phyloP scores from a whole-genome alignment of 1,284 basidiomycete genomes.

The Heterobasidion irregulare region DNA sequence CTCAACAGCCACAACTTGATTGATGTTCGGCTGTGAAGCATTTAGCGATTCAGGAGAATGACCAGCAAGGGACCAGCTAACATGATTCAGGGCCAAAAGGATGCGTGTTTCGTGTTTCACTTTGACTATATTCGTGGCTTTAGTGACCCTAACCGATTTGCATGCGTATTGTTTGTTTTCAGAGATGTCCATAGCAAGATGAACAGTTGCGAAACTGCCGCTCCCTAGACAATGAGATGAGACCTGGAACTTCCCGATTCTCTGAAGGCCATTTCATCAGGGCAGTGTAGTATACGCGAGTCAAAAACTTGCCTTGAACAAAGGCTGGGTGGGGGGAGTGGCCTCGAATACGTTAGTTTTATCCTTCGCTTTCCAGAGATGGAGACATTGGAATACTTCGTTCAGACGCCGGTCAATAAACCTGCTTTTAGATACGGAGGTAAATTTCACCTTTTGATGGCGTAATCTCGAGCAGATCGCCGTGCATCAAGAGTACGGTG shows the following conservation, averaged over 20 bases:
- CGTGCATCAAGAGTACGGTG: conserved; percentile 65
- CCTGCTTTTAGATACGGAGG: background rate
- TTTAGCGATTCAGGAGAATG: background rate
- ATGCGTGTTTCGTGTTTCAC: conserved; percentile 74
- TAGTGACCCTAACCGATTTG: conserved; percentile 65
- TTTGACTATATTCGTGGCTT: conserved; percentile 45
- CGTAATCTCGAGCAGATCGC: conserved; percentile 61
- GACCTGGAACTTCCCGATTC: conserved; percentile 55
- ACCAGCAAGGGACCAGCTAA: conserved; percentile 22
- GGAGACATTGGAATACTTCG: conserved; percentile 59
- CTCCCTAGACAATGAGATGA: conserved; percentile 70
- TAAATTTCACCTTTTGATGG: conserved; percentile 43
- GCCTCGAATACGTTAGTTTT: conserved; percentile 53
- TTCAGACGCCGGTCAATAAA: background rate
- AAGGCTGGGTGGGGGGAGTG: conserved; percentile 43
- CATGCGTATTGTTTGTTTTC: conserved; percentile 70
- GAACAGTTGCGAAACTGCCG: conserved; percentile 76
- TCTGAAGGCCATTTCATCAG: conserved; percentile 18
- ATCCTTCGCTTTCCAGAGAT: conserved; percentile 43
- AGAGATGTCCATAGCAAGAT: conserved; percentile 61
- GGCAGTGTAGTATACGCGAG: background rate
- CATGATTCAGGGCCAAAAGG: conserved; percentile 62
- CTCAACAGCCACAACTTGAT: conserved; percentile 64
- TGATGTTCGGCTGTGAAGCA: conserved; percentile 65
- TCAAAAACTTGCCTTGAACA: conserved; percentile 31